Evolutionary conservation across 2,329 filamentous ascomycete genomes (phyloP).

Genomic region (Leptographium galeiforme): DNA sequence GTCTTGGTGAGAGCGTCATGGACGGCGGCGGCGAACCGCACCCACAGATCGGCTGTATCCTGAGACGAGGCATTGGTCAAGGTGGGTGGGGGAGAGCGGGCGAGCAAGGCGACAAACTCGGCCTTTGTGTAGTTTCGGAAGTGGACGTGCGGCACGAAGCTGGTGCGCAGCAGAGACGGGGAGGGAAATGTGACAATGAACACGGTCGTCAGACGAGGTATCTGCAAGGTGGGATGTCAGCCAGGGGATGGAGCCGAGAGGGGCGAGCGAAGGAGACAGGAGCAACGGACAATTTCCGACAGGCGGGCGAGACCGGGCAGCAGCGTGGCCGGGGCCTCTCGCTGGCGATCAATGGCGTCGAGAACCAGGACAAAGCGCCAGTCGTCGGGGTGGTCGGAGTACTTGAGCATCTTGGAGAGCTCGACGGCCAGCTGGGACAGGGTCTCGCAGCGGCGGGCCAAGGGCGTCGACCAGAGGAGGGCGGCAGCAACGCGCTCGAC

Average conservation of each 20-base stretch:
- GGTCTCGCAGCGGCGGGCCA: conserved; percentile 59
- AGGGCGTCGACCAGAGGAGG: conserved; percentile 30
- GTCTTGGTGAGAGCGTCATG: conserved; percentile 78
- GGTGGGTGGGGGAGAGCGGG: conserved; percentile 30
- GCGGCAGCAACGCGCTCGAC: conserved; percentile 43
- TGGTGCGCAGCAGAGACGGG: conserved; percentile 53
- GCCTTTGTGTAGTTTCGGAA: conserved; percentile 75
- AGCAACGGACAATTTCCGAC: conserved; percentile 56
- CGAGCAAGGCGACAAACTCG: conserved; percentile 66
- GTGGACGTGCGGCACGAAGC: conserved; percentile 61
- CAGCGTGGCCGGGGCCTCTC: conserved; percentile 66
- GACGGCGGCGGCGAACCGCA: conserved; percentile 67
- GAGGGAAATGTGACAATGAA: conserved; percentile 64
- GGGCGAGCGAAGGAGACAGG: background rate
- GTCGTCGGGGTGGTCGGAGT: conserved; percentile 20
- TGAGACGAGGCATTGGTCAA: conserved; percentile 36
- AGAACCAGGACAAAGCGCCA: conserved; percentile 69
- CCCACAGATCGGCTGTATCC: conserved; percentile 58
- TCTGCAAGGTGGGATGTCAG: conserved; percentile 31
- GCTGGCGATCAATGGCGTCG: conserved; percentile 75
- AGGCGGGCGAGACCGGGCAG: conserved; percentile 70
- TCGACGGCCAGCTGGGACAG: conserved; percentile 64
- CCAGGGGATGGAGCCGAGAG: background rate
- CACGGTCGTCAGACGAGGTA: conserved; percentile 63
- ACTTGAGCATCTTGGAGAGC: conserved; percentile 49